Evolutionary conservation across 345 rosid species (phyloP).

Genomic region (Corchorus capsularis): DNA sequence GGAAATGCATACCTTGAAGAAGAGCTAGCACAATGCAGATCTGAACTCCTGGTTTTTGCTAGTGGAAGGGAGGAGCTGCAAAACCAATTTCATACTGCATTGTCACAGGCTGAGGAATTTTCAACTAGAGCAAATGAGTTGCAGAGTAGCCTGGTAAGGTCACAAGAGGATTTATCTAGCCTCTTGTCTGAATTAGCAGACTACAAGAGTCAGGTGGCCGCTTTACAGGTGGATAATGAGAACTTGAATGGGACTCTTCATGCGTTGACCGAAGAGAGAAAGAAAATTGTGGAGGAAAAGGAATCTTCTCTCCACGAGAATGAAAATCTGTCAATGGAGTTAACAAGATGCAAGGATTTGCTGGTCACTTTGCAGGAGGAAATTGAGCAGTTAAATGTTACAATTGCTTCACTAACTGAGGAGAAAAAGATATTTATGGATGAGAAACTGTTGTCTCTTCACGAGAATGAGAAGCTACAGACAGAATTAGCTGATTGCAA

Average conservation of each 20-base stretch:
- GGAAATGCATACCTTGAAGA: conserved; percentile 12
- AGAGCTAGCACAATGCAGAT: conserved; percentile 21
- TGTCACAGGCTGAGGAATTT: conserved; percentile 53
- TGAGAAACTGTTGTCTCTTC: conserved; percentile 37
- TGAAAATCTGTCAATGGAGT: conserved; percentile 58
- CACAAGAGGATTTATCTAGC: conserved; percentile 41
- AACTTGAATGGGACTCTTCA: conserved; percentile 46
- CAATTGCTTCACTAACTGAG: conserved; percentile 47
- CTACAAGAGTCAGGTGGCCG: conserved; percentile 41
- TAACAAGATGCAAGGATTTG: conserved; percentile 46
- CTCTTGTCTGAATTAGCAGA: conserved; percentile 51
- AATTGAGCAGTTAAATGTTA: conserved; percentile 49
- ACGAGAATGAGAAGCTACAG: conserved; percentile 56
- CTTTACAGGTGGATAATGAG: conserved; percentile 59
- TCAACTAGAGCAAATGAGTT: conserved; percentile 50
- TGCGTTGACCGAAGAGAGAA: conserved; percentile 53
- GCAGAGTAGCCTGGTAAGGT: conserved; percentile 60
- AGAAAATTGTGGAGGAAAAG: conserved; percentile 48
- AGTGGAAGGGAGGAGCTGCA: conserved; percentile 18
- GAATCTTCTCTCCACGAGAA: conserved; percentile 37
- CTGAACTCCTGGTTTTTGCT: conserved; percentile 13
- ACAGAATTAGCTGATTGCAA: conserved; percentile 60
- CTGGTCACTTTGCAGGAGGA: conserved; percentile 45
- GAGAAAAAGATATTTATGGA: conserved; percentile 50
- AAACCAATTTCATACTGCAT: conserved; percentile 54